A percentile compares a stretch with the other conserved stretches of the same genome.
phyloP scores from a whole-genome alignment of 2,329 filamentous ascomycete genomes.

The Claviceps digitariae region DNA sequence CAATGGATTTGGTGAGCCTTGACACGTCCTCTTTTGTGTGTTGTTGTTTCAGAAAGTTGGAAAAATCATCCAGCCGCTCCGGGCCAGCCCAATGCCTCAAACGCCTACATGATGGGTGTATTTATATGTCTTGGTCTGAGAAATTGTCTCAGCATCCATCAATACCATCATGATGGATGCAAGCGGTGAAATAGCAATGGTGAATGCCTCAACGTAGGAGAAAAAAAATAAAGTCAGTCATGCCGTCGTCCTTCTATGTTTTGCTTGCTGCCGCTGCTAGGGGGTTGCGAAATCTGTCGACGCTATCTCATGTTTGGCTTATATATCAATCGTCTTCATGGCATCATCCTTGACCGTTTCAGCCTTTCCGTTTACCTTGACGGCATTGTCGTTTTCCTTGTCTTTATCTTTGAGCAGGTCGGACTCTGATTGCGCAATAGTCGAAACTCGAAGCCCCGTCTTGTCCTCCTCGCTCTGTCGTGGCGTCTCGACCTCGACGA shows the following conservation, averaged over 20 bases:
- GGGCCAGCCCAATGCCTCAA: background rate
- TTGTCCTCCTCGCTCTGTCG: conserved; percentile 31
- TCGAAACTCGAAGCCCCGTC: conserved; percentile 13
- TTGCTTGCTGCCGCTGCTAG: background rate
- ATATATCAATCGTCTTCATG: conserved; percentile 52
- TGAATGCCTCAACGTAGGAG: background rate
- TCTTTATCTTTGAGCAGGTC: conserved; percentile 19
- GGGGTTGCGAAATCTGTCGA: background rate
- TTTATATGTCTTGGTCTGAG: background rate
- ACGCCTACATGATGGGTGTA: background rate
- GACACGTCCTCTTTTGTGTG: background rate
- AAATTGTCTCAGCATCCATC: background rate
- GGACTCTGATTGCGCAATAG: conserved; percentile 21
- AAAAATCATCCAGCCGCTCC: background rate
- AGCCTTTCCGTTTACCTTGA: conserved; percentile 31
- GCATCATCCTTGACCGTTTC: conserved; percentile 31
- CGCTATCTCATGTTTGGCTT: conserved; percentile 1
- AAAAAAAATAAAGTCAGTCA: conserved; percentile 10
- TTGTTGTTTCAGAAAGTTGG: background rate
- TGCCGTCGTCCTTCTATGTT: conserved; percentile 9
- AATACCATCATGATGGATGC: background rate
- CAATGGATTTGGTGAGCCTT: background rate
- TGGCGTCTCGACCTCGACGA: conserved; percentile 44
- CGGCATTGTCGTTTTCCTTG: conserved; percentile 24
- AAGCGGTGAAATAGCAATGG: background rate